Base-by-base conservation (phyloP, 2,329 filamentous ascomycete genomes). In the Alternaria solani region DNA sequence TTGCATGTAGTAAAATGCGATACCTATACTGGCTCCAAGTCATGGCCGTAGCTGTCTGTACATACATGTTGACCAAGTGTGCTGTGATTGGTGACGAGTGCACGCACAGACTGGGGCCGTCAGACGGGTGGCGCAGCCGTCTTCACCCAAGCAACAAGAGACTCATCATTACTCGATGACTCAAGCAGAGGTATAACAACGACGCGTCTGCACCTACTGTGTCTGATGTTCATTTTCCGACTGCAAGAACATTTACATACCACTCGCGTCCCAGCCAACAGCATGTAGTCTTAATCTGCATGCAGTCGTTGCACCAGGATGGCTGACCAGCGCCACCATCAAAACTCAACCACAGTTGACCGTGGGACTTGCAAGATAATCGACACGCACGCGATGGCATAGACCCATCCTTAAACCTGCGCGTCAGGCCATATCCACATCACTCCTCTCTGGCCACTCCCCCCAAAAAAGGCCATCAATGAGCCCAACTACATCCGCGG, bases 1-100 rank as follows among this genome's bases (percentile, higher is more conserved):
- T 26, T 54, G 53, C 41, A 55, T 41, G 34, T 55, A 46, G 47
- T 55, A 42, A 55, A 44, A 42, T 42, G 51, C 28, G 43, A 60
- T 51, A 57, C 42, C 36, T 52, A 11, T 28, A 28, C 26, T 32
- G 52, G 42, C 52, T 47, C 41, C 14, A 47, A 12, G 3, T 46
- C 39, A 53, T 39, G 42, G 51, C 30, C 51, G 51, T 54, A 36
- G 46, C 46, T 48, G 18, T 48, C 38, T 48, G 4, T 4, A 48
- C 30, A 32, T 23, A 18, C 8, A 6, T 34, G 12, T 8, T 16
- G 32, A 36, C 32, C 32, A 36, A 36, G 32, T 36, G 12, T 32
- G 44, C n/a, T 47, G 7, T 48, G 30, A 48, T 36, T 20, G 30
- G 28, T 34, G 7, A 23, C 16, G 18, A 23, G 30, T 16, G 18